phyloP scores from a whole-genome alignment of 345 rosid genomes.

The Salix caprea region DNA sequence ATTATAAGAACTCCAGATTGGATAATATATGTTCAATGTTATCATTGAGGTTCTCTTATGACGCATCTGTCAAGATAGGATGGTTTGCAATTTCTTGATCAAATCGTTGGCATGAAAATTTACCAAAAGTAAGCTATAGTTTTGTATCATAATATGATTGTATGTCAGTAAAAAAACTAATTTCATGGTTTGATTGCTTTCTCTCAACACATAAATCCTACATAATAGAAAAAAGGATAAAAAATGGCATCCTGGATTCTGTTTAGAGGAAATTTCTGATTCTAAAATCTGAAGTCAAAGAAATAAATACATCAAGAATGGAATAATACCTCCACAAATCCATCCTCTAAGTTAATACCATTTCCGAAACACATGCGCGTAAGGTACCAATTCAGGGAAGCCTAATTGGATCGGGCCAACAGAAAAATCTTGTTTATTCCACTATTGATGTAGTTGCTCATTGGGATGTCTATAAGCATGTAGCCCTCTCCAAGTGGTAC shows the following conservation, averaged over 20 bases:
- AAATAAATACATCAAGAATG: background rate
- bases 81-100: background rate
- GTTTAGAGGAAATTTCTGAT: background rate
- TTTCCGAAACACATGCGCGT: constrained; percentile 84
- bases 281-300: background rate
- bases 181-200: background rate
- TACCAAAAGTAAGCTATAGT: background rate
- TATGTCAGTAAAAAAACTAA: no score
- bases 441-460: constrained; percentile 96
- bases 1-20: background rate
- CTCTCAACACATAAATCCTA: background rate
- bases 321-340: background rate
- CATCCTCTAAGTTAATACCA: constrained; percentile 5
- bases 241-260: background rate
- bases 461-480: constrained; percentile 83
- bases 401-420: constrained; percentile 83
- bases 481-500: constrained; percentile 95
- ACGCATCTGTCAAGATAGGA: background rate
- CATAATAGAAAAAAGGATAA: background rate
- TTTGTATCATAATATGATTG: background rate
- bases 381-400: constrained; percentile 88
- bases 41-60: background rate
- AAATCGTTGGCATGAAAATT: background rate
- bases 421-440: constrained; percentile 91
- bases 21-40: background rate